Percentiles rank a stretch among this genome's conserved stretches.
Evolutionary conservation across 2,329 filamentous ascomycete species (phyloP).

Genomic region (Clonostachys solani): DNA sequence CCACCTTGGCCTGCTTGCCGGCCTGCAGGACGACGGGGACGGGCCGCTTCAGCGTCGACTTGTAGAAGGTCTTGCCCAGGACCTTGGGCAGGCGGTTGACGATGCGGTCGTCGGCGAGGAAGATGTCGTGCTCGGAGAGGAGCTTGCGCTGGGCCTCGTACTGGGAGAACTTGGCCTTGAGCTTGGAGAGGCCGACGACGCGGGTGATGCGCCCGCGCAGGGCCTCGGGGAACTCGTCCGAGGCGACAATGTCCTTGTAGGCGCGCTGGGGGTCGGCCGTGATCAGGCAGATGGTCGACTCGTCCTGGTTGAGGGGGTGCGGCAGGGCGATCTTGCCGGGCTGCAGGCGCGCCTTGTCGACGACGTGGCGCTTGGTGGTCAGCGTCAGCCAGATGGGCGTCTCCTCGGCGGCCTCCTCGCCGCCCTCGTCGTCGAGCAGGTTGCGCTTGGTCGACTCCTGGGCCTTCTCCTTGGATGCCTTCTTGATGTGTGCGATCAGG

Average conservation of each 20-base stretch:
- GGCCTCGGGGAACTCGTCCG: slow-evolving; percentile 64
- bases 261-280: slow-evolving; percentile 75
- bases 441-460: slow-evolving; percentile 49
- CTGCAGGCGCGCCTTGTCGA: slow-evolving; percentile 75
- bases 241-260: slow-evolving; percentile 84
- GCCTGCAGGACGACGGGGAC: slow-evolving; percentile 72
- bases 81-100: slow-evolving; percentile 67
- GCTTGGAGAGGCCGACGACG: slow-evolving; percentile 78
- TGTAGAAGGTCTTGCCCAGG: slow-evolving; percentile 92
- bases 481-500: slow-evolving; percentile 58
- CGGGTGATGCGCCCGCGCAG: slow-evolving; percentile 66
- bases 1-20: slow-evolving; percentile 57
- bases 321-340: slow-evolving; percentile 78
- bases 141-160: slow-evolving; percentile 87
- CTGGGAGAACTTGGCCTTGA: slow-evolving; percentile 77
- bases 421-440: slow-evolving; percentile 38
- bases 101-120: slow-evolving; percentile 89
- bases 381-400: slow-evolving; percentile 58
- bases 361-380: slow-evolving; percentile 62
- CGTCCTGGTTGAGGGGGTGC: slow-evolving; percentile 62
- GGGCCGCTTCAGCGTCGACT: slow-evolving; percentile 75
- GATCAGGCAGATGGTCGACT: slow-evolving; percentile 71
- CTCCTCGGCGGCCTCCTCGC: slow-evolving; percentile 35
- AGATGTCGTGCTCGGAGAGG: slow-evolving; percentile 82
- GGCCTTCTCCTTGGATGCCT: slow-evolving; percentile 42